Evolutionary conservation across 495 filamentous ascomycete species (phyloP).

Genomic region (Aspergillus biplanus): DNA sequence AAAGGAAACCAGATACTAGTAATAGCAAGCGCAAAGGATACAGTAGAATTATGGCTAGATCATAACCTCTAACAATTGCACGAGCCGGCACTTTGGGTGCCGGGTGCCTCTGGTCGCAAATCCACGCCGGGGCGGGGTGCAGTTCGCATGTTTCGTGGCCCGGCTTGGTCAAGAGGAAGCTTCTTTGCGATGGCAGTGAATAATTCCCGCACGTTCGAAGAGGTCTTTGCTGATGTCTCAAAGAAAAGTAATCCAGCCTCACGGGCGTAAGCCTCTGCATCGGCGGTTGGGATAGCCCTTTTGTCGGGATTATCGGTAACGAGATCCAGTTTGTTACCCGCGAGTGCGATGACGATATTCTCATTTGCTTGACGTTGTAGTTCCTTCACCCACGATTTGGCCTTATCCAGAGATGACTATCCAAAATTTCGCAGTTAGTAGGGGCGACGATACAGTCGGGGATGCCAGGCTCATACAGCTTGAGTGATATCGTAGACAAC

Average conservation of each 20-base stretch:
- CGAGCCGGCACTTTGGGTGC: slow-evolving; percentile 71
- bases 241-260: slow-evolving; percentile 96
- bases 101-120: slow-evolving; percentile 73
- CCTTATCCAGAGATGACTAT: slow-evolving; percentile 95
- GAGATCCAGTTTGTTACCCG: slow-evolving; percentile 96
- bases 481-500: slow-evolving; percentile 99
- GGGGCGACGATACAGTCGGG: neutral
- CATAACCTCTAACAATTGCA: slow-evolving; percentile 69
- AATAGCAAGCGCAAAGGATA: slow-evolving; percentile 9
- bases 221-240: slow-evolving; percentile 95
- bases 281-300: slow-evolving; percentile 82
- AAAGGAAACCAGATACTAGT: neutral
- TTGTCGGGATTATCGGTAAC: slow-evolving; percentile 89
- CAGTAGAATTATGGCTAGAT: slow-evolving; percentile 5
- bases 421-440: slow-evolving; percentile 18
- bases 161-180: slow-evolving; percentile 91
- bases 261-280: slow-evolving; percentile 91
- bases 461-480: slow-evolving; percentile 65
- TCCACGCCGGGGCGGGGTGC: slow-evolving; percentile 80
- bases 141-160: slow-evolving; percentile 77
- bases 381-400: slow-evolving; percentile 99
- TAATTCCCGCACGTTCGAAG: slow-evolving; percentile 90
- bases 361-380: slow-evolving; percentile 98
- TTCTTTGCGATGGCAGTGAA: slow-evolving; percentile 99
- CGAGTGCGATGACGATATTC: slow-evolving; percentile 97